Base-by-base conservation (phyloP, 1,284 basidiomycete genomes). In the Boletus sp. region DNA sequence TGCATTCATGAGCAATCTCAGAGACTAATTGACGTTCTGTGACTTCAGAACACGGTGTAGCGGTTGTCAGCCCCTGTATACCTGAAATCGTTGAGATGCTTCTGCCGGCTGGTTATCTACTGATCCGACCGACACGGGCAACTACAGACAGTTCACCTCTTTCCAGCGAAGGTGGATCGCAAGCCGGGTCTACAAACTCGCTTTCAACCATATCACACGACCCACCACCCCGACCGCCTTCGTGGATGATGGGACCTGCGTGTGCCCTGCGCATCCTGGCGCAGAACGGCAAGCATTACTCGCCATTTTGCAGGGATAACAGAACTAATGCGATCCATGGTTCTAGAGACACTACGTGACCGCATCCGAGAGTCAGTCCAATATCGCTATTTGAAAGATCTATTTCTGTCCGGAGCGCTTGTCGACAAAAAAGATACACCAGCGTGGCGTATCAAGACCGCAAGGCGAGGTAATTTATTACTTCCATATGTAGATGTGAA, bases 211-310 rank as follows among this genome's bases (percentile, higher is more conserved):
- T 27, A 19, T n/a, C 55, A n/a, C n/a, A 6, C 4, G n/a, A 50
- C 30, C 9, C 47, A 13, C 21, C 19, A 2, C 17, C 50, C 25
- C 52, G 4, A 16, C 59, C 60, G 30, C 50, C 70, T n/a, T 70
- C 71, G 4, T 49, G 50, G 63, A 69, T 70, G 64, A 13, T 73
- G 50, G 69, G 71, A 31, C 71, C 66, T 1, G 58, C 64, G 31
- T 73, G 63, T 35, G 68, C 71, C 4, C 33, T 70, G 28, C 66
- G 58, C 27, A 59, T 57, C 21, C 33, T 71, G 19, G 69, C 57
- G 8, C 67, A 60, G 38, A 58, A 63, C 9, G 23, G 69, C 30
- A 48, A 62, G 70, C 59, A 3, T 43, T 47, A 0, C 5, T 13
- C 4, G 1, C 16, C 4, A 8, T 17, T 44, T 17, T 43, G 1